Evolutionary conservation across 176 grass and related monocot species (phyloP).

Genomic region (Alopecurus myosuroides): DNA sequence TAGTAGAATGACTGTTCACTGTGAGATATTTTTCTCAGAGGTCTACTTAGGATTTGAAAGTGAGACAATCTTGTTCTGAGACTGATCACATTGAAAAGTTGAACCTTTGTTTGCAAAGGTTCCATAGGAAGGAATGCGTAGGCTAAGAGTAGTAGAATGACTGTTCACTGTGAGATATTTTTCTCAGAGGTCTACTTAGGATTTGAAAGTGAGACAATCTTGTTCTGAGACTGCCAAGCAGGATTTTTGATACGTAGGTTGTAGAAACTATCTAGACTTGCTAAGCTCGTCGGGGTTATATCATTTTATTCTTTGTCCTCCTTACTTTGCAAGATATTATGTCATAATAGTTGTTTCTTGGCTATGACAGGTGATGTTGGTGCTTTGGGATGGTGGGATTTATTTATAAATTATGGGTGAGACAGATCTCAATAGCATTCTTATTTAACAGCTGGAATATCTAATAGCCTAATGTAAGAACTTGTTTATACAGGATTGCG

Average conservation of each 20-base stretch:
- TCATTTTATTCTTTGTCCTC: background rate
- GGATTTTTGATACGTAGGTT: background rate
- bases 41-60: background rate
- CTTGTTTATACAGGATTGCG: conserved; percentile 66
- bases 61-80: background rate
- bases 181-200: background rate
- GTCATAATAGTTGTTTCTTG: conserved; percentile 22
- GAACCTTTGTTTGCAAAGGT: background rate
- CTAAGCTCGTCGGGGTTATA: background rate
- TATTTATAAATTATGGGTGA: conserved; percentile 98
- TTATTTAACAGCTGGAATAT: conserved; percentile 8
- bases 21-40: background rate
- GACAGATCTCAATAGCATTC: conserved; percentile 11
- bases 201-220: background rate
- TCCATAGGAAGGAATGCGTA: background rate
- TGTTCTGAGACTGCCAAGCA: background rate
- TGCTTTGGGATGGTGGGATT: conserved; percentile 88
- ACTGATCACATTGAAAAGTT: no score
- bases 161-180: background rate
- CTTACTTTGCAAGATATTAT: background rate
- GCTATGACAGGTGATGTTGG: conserved; percentile 72
- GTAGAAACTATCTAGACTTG: background rate
- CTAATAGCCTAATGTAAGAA: conserved; percentile 24
- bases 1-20: background rate
- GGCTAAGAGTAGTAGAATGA: background rate